Evolutionary conservation across 176 grass and related monocot species (phyloP).

Genomic region (Poa annua): DNA sequence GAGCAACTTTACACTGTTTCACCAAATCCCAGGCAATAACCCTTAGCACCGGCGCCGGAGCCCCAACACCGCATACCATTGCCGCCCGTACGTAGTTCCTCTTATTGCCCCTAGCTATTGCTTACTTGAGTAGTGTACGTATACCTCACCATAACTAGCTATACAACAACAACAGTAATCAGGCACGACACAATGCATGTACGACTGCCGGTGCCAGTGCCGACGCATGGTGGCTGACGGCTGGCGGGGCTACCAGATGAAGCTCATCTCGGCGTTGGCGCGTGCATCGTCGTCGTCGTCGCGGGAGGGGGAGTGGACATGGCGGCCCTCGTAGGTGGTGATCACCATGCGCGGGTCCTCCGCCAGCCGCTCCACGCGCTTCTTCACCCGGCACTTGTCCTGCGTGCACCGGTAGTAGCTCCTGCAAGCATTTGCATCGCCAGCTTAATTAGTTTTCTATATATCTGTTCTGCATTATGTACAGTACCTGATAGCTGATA

Average conservation of each 20-base stretch:
- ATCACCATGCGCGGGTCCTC: slow-evolving; percentile 91
- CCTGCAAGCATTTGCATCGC: slow-evolving; percentile 39
- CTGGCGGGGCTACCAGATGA: slow-evolving; percentile 59
- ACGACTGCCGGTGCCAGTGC: not conserved
- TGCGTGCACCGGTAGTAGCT: slow-evolving; percentile 93
- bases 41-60: not conserved
- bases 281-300: slow-evolving; percentile 62
- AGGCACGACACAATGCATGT: not conserved
- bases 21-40: slow-evolving; percentile 30
- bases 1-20: slow-evolving; percentile 26
- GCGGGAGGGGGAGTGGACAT: slow-evolving; percentile 81
- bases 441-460: not conserved
- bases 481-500: not conserved
- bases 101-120: slow-evolving; percentile 22
- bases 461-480: not conserved
- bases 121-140: not conserved
- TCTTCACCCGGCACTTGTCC: slow-evolving; percentile 86
- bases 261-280: slow-evolving; percentile 66
- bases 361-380: slow-evolving; percentile 79
- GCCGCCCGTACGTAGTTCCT: not conserved
- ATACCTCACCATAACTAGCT: not conserved
- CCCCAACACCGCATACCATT: not conserved
- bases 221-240: not conserved
- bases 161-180: not conserved
- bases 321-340: slow-evolving; percentile 88